Percentiles rank a stretch among this genome's conserved stretches.
Evolutionary conservation across 192 early-diverging fungal genomes (phyloP).

Genomic region (Jimgerdemannia lactiflua): DNA sequence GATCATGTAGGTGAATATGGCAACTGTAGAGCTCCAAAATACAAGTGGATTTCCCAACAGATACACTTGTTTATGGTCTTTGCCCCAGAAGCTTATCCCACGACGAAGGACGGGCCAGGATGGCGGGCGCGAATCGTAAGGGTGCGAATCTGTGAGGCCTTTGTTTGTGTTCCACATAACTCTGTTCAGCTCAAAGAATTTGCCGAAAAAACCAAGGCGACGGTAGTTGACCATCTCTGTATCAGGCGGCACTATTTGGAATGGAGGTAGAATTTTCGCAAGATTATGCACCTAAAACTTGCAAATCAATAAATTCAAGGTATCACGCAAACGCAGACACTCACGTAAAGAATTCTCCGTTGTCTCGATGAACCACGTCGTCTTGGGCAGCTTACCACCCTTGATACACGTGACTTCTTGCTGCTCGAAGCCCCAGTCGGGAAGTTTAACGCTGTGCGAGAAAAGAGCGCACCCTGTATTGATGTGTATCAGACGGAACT

Average conservation of each 20-base stretch:
- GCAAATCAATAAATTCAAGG: too few relatives aligned
- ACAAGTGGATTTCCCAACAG: constrained; percentile 88
- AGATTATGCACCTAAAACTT: too few relatives aligned
- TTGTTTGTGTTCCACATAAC: constrained; percentile 91
- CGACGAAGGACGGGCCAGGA: constrained; percentile 83
- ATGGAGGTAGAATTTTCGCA: constrained; percentile 13
- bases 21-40: constrained; percentile 70
- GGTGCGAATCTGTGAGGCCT: constrained; percentile 84
- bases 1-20: constrained; percentile 59
- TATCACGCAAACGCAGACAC: constrained; percentile 4
- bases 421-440: constrained; percentile 92
- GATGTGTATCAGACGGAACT: constrained; percentile 74
- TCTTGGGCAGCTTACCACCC: constrained; percentile 61
- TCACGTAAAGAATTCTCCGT: constrained; percentile 45
- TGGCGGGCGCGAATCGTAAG: constrained; percentile 89
- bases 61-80: constrained; percentile 72
- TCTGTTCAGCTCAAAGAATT: constrained; percentile 86
- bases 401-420: constrained; percentile 95
- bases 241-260: constrained; percentile 51
- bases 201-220: constrained; percentile 71
- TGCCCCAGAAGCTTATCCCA: constrained; percentile 89
- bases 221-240: constrained; percentile 56
- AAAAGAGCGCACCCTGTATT: constrained; percentile 79
- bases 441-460: constrained; percentile 76
- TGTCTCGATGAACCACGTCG: constrained; percentile 79